A percentile compares a stretch with the other conserved stretches of the same genome.
These are phyloP conservation scores for Phialophora macrospora DNA, from an alignment of 2,329 filamentous ascomycete genomes.

Conservation along the genomic window DNA sequence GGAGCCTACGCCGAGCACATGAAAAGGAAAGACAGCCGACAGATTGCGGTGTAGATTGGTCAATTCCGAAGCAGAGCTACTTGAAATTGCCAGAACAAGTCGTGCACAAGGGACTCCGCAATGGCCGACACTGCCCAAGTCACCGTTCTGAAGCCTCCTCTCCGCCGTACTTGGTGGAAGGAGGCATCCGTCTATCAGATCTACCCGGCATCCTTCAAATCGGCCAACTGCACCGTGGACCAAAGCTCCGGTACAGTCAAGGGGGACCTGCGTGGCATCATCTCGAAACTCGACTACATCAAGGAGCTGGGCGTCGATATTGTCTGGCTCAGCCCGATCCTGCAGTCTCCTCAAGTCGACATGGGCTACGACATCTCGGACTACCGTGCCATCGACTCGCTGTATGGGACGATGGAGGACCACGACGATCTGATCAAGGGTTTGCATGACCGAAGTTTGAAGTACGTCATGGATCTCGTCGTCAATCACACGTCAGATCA, in stretches of 20 bases:
- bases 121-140: slow-evolving; percentile 17
- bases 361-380: slow-evolving; percentile 56
- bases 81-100: background rate
- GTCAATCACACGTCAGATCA: slow-evolving; percentile 52
- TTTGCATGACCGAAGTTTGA: slow-evolving; percentile 54
- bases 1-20: background rate
- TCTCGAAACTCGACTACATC: slow-evolving; percentile 69
- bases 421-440: slow-evolving; percentile 52
- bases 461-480: slow-evolving; percentile 56
- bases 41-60: background rate
- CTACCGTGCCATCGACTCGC: slow-evolving; percentile 53
- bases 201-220: slow-evolving; percentile 62
- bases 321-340: slow-evolving; percentile 61
- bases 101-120: background rate
- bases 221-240: slow-evolving; percentile 45
- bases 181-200: slow-evolving; percentile 64
- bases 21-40: background rate
- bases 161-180: slow-evolving; percentile 58
- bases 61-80: background rate
- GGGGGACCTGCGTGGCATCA: slow-evolving; percentile 69
- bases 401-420: slow-evolving; percentile 55
- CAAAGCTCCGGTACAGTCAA: slow-evolving; percentile 59
- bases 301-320: slow-evolving; percentile 65
- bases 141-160: slow-evolving; percentile 15
- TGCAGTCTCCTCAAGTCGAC: slow-evolving; percentile 59